Evolutionary conservation across 768 basidiomycete genomes (phyloP).

Genomic region (Suillus hirtellus): DNA sequence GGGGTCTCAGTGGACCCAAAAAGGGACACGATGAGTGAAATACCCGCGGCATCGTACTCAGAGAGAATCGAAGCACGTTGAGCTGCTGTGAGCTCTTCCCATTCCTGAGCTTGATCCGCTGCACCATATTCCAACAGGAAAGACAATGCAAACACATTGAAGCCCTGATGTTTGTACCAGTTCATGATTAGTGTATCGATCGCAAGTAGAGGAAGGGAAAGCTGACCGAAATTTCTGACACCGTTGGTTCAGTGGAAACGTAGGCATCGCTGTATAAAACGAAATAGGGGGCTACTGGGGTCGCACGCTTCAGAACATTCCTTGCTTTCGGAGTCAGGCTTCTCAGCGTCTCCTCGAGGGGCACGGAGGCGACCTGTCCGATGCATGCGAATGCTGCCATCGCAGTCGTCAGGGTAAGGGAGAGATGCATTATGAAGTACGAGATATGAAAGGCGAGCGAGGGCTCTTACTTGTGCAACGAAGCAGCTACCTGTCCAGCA

Average conservation of each 20-base stretch:
- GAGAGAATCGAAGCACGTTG: constrained; percentile 44
- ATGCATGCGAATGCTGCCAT: constrained; percentile 14
- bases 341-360: constrained; percentile 26
- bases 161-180: not conserved
- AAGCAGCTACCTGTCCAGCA: not conserved
- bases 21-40: constrained; percentile 56
- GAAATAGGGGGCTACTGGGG: constrained; percentile 51
- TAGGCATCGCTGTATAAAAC: constrained; percentile 43
- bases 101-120: constrained; percentile 47
- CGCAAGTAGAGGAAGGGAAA: not conserved
- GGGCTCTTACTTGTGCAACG: not conserved
- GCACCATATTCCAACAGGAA: constrained; percentile 45
- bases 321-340: constrained; percentile 24
- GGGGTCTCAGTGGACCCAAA: constrained; percentile 49
- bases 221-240: constrained; percentile 43
- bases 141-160: constrained; percentile 36
- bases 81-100: constrained; percentile 39
- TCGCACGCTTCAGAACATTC: constrained; percentile 25
- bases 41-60: constrained; percentile 55
- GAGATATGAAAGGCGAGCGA: not conserved
- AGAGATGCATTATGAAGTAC: constrained; percentile 18
- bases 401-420: constrained; percentile 9
- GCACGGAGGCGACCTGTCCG: constrained; percentile 15
- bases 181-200: constrained; percentile 5
- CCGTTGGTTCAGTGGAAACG: constrained; percentile 45